Evolutionary conservation across 2,329 filamentous ascomycete genomes (phyloP), one percentile per base, ranked within the genome.

Genomic region (Colletotrichum liaoningense): DNA sequence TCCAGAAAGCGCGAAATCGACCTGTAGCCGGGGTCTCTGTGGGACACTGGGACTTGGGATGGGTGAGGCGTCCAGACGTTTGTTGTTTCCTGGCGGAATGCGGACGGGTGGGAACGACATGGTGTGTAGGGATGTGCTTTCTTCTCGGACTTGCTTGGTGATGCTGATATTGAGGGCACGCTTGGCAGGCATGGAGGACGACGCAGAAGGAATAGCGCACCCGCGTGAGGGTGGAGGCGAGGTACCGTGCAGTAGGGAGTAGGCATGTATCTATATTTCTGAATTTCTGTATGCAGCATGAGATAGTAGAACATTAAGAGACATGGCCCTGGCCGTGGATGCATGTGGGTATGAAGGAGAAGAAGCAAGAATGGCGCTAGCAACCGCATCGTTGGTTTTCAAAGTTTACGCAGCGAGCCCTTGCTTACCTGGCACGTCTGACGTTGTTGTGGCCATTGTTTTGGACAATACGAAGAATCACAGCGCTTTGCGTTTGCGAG

Each of bases 131-230:
- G 69, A n/a, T 46, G 33, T 60, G 46, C n/a, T 55, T 33, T 49
- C 70, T 60, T 70, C 67, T 46, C 60, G 46, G 46, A 12, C 33
- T 38, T 33, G 42, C 55, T 26, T 52, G 67, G 55, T 62, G 67
- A 70, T 46, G 33, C 14, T 57, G 70, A 65, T 73, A 60, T 70
- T 46, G 38, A 70, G 11, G 54, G 28, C 24, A 19, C 12, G 14
- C 67, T 73, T 70, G 67, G 66, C 66, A 46, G 55, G 59, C 66
- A 60, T 73, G 59, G 59, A 49, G 30, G 19, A 22, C 16, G 70
- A 73, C 70, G 70, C 42, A 70, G 42, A 49, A 12, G 67, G 64
- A 59, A 67, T 73, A 73, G 70, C 35, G 66, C 3, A 9, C 59
- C 11, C 42, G 14, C 35, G 46, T 33, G 24, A 22, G 35, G 54